Percentiles rank a stretch among this genome's conserved stretches.
phyloP scores from a whole-genome alignment of 331 rosid genomes.

The Phaseolus coccineus region DNA sequence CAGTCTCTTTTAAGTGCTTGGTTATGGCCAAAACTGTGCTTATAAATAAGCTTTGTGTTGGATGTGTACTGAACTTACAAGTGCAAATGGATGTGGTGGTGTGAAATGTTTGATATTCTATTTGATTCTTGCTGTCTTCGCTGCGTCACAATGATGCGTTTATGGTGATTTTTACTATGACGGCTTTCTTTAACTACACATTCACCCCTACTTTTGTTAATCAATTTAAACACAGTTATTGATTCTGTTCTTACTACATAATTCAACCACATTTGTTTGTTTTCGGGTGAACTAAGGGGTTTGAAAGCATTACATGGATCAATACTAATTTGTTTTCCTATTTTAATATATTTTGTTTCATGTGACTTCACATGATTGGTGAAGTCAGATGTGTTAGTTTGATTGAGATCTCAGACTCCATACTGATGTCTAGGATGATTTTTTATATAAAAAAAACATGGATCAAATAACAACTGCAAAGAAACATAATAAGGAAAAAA shows the following conservation, averaged over 20 bases:
- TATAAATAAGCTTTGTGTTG: conserved; percentile 39
- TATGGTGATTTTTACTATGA: conserved; percentile 11
- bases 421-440: too few relatives aligned
- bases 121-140: neutral
- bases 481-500: neutral
- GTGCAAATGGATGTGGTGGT: neutral
- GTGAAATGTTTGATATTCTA: neutral
- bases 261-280: neutral
- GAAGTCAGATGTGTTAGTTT: too few relatives aligned
- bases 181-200: neutral
- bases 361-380: too few relatives aligned
- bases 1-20: conserved; percentile 24
- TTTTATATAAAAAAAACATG: neutral
- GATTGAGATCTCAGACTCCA: too few relatives aligned
- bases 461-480: neutral
- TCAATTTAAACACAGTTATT: neutral
- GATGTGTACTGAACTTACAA: conserved; percentile 19
- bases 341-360: too few relatives aligned
- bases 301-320: neutral
- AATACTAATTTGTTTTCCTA: neutral
- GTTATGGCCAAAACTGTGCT: conserved; percentile 37
- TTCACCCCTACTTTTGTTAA: neutral
- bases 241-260: neutral
- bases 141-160: neutral
- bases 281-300: neutral